Conservation (phyloP, 768 basidiomycete species). For the Suillus subaureus region DNA sequence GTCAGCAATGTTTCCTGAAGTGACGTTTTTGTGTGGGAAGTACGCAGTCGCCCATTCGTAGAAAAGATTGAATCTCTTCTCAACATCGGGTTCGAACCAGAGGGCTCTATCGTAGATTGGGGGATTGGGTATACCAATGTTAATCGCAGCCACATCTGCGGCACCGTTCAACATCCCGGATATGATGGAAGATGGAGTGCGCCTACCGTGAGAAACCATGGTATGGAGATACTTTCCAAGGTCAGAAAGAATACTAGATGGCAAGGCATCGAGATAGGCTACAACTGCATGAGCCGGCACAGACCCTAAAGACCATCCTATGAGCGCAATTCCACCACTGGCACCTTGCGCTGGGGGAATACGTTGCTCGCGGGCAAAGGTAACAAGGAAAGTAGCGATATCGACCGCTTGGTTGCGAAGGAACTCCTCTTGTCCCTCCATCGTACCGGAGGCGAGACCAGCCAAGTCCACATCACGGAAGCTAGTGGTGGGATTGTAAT, state of each 20-base stretch:
- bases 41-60: constrained; percentile 3
- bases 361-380: constrained; percentile 8
- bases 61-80: constrained; percentile 2
- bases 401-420: constrained; percentile 7
- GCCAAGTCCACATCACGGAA: constrained; percentile 16
- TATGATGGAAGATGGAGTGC: background rate
- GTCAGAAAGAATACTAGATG: background rate
- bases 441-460: background rate
- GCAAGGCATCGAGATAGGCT: constrained; percentile 9
- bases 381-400: constrained; percentile 9
- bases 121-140: background rate
- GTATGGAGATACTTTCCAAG: constrained; percentile 10
- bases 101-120: background rate
- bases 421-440: background rate
- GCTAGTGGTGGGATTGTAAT: constrained; percentile 28
- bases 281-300: constrained; percentile 8
- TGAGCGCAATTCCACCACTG: constrained; percentile 10
- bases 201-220: constrained; percentile 7
- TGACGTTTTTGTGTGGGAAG: constrained; percentile 1
- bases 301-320: constrained; percentile 14
- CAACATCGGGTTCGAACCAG: background rate
- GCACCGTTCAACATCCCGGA: background rate
- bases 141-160: background rate
- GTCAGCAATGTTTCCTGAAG: constrained; percentile 4
- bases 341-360: constrained; percentile 5